These are phyloP conservation scores for Clavispora fructus DNA, from an alignment of 805 yeast species.

Conservation along the genomic window DNA sequence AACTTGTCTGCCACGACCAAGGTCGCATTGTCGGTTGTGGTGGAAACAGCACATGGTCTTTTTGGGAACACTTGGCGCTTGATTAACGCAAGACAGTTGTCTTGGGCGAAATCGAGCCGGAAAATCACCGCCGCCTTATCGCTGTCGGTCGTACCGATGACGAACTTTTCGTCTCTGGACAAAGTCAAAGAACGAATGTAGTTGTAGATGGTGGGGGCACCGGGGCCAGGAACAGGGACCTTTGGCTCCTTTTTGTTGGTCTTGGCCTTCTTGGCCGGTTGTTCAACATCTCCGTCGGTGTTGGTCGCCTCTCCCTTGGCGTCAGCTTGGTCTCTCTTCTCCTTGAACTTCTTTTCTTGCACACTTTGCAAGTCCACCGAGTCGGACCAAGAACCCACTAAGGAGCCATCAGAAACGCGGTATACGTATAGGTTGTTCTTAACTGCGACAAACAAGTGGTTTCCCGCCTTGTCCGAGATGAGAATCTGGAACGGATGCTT, in stretches of 20 bases:
- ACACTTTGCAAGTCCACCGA: conserved; percentile 49
- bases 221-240: conserved; percentile 37
- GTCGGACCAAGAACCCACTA: conserved; percentile 63
- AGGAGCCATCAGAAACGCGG: conserved; percentile 30
- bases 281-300: conserved; percentile 10
- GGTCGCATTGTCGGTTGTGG: conserved; percentile 44
- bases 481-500: conserved; percentile 70
- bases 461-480: conserved; percentile 39
- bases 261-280: conserved; percentile 5
- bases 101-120: conserved; percentile 29
- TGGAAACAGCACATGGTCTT: conserved; percentile 81
- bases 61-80: conserved; percentile 82
- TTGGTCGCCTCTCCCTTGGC: conserved; percentile 14
- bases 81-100: conserved; percentile 43
- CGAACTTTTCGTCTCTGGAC: conserved; percentile 43
- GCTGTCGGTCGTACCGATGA: conserved; percentile 73
- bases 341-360: conserved; percentile 35
- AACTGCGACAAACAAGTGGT: conserved; percentile 49
- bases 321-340: conserved; percentile 18
- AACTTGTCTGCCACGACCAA: conserved; percentile 87
- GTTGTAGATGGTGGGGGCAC: conserved; percentile 62
- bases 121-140: conserved; percentile 77
- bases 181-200: conserved; percentile 62
- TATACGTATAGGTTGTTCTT: conserved; percentile 58
- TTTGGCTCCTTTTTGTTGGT: conserved; percentile 14